Percentiles rank a stretch among this genome's conserved stretches.
These are phyloP conservation scores for Mycosphaerella sp. DNA, from an alignment of 2,329 filamentous ascomycete genomes.

Conservation along the genomic window DNA sequence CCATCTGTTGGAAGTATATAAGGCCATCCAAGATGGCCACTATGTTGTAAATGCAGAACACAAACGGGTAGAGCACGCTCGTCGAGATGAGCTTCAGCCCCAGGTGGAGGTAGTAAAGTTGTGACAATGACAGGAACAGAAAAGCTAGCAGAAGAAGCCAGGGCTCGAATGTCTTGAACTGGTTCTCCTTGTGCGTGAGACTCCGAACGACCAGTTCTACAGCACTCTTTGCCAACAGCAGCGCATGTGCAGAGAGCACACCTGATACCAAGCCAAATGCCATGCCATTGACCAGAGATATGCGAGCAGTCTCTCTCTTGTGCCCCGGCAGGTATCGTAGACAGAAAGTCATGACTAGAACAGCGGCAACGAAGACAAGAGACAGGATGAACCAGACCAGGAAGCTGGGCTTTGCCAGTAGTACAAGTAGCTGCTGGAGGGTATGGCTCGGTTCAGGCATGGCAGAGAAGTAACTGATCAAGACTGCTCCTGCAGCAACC, in stretches of 20 bases:
- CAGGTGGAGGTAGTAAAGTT: slow-evolving; percentile 91
- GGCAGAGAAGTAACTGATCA: slow-evolving; percentile 91
- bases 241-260: slow-evolving; percentile 85
- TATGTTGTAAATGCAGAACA: slow-evolving; percentile 99
- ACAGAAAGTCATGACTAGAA: slow-evolving; percentile 56
- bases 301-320: slow-evolving; percentile 32
- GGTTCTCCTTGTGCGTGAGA: slow-evolving; percentile 76
- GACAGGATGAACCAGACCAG: slow-evolving; percentile 85
- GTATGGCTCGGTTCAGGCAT: slow-evolving; percentile 90
- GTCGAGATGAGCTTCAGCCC: slow-evolving; percentile 93
- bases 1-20: slow-evolving; percentile 91
- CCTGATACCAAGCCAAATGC: slow-evolving; percentile 83
- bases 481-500: slow-evolving; percentile 77
- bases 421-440: slow-evolving; percentile 68
- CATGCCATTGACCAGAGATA: slow-evolving; percentile 69
- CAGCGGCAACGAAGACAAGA: slow-evolving; percentile 62
- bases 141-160: slow-evolving; percentile 85
- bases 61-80: slow-evolving; percentile 89
- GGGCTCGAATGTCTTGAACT: slow-evolving; percentile 92
- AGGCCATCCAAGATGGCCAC: slow-evolving; percentile 95
- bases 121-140: slow-evolving; percentile 72
- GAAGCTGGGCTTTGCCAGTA: slow-evolving; percentile 70
- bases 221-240: slow-evolving; percentile 91
- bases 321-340: slow-evolving; percentile 27
- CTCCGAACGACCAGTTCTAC: slow-evolving; percentile 90